Evolutionary conservation across 768 basidiomycete species (phyloP).

Genomic region (Chalciporus pseudorubinellus): DNA sequence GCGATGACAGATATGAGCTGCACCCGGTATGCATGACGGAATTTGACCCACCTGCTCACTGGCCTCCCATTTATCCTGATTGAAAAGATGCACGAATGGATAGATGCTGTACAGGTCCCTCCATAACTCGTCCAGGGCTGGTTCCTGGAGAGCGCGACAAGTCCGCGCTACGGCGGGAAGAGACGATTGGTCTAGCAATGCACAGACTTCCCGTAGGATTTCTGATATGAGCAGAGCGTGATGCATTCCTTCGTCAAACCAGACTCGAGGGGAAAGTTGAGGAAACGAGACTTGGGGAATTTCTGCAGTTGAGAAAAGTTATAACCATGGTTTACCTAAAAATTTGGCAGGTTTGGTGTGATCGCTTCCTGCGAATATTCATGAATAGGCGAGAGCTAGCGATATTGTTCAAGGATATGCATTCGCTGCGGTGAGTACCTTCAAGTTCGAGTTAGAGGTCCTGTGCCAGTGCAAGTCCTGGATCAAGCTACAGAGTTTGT

Average conservation of each 20-base stretch:
- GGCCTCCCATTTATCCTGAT: neutral
- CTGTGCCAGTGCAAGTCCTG: neutral
- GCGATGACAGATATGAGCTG: neutral
- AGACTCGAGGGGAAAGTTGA: neutral
- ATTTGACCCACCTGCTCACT: constrained; percentile 10
- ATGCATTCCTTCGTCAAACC: constrained; percentile 14
- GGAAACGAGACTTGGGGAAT: neutral
- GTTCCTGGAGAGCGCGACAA: constrained; percentile 21
- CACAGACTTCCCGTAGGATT: constrained; percentile 18
- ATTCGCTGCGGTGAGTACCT: no score
- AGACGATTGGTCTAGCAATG: constrained; percentile 4
- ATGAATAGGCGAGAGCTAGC: neutral
- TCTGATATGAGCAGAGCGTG: constrained; percentile 25
- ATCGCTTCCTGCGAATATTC: neutral
- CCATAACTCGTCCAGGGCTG: constrained; percentile 28
- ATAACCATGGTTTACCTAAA: constrained; percentile 17
- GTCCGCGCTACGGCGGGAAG: constrained; percentile 24
- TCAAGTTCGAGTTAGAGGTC: no score
- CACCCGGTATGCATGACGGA: neutral
- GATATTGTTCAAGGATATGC: neutral
- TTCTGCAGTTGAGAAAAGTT: neutral
- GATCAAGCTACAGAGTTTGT: neutral
- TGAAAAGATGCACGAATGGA: constrained; percentile 21
- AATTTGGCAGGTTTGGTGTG: constrained; percentile 2
- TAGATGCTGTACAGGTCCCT: constrained; percentile 18